Percentiles rank a stretch among this genome's conserved stretches.
These are phyloP conservation scores for rapeseed (Brassica napus) DNA, from an alignment of 345 rosid species.

Conservation along the genomic window Da-Ae NC_063436.1:10152001-10152500, in stretches of 20 bases:
- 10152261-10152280: neutral
- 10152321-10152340: neutral
- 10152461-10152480: neutral
- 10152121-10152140: neutral
- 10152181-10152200: slow-evolving; percentile 8
- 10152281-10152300: neutral
- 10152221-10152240: slow-evolving; percentile 13
- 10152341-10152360: neutral
- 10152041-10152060: slow-evolving; percentile 55
- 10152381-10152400: too few species aligned
- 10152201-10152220: slow-evolving; percentile 13
- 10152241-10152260: slow-evolving; percentile 5
- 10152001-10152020: slow-evolving; percentile 26
- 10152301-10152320: neutral
- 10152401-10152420: too few species aligned
- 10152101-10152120: slow-evolving; percentile 54
- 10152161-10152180: slow-evolving; percentile 7
- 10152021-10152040: slow-evolving; percentile 38
- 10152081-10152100: slow-evolving; percentile 85
- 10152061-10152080: slow-evolving; percentile 72
- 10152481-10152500: neutral
- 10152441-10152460: neutral
- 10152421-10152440: neutral
- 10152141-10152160: neutral
- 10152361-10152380: neutral